Evolutionary conservation across 345 rosid species (phyloP).

Genomic region (Melaleuca quinquenervia): DNA sequence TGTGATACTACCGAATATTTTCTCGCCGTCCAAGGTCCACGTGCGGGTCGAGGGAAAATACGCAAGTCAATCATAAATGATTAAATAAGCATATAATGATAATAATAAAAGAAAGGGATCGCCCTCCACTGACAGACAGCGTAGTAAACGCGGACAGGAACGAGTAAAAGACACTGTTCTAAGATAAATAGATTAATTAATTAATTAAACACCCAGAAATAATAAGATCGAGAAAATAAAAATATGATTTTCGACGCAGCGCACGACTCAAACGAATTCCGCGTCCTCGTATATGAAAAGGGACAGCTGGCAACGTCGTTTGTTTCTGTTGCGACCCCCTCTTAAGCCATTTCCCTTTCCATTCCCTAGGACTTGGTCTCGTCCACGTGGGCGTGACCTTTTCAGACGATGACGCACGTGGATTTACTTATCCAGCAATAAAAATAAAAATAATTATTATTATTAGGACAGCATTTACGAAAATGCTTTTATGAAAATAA

Average conservation of each 20-base stretch:
- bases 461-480: no score
- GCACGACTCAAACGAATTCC: neutral
- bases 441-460: no score
- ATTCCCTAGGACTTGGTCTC: neutral
- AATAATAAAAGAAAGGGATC: neutral
- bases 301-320: neutral
- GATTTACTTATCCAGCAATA: no score
- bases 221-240: rapidly evolving
- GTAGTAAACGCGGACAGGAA: neutral
- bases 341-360: no score
- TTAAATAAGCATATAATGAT: neutral
- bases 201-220: no score
- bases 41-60: rapidly evolving
- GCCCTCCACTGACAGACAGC: neutral
- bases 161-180: neutral
- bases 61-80: neutral
- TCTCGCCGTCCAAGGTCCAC: neutral
- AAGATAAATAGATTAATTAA: no score
- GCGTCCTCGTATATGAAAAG: neutral
- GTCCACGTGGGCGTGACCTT: neutral
- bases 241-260: neutral
- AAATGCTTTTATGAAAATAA: no score
- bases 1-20: no score
- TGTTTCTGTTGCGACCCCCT: rapidly evolving
- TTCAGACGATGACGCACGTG: no score